Evolutionary conservation across 2,329 filamentous ascomycete genomes (phyloP), one percentile per base, ranked within the genome.

Genomic region (Bipolaris oryzae): DNA sequence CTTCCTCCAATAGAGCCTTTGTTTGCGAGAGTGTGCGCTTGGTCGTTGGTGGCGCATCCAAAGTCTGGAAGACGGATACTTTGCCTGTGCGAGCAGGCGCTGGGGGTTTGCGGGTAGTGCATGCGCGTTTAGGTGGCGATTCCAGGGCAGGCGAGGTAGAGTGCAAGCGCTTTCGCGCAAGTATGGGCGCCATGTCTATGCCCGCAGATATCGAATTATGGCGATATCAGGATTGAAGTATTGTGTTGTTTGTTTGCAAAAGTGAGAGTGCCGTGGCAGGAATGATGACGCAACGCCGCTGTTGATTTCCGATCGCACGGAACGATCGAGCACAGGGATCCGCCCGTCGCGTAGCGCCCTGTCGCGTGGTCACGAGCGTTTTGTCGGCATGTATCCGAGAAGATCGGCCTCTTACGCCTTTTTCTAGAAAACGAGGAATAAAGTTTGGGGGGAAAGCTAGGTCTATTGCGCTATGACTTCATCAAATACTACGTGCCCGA

Each of bases 161-260:
- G 35, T 82, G 84, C 63, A 86, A 67, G 58, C 87, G 84, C 77
- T 92, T 92, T 65, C 87, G 86, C 46, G 87, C 82, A 15, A 90
- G 81, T 62, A 84, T 78, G 21, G 89, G 88, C 68, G 89, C 87
- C 89, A 92, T 92, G 5, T 13, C 60, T 16, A 16, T 57, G 53
- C 55, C 57, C 25, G 4, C 13, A 25, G 2, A 3, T 21, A 4
- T 50, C 28, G 31, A 28, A 35, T 28, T 54, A 54, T 57, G 15
- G 46, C 3, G 37, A 31, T 43, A 62, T 56, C 20, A 25, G 45
- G 3, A 31, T 11, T 18, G 37, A 37, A 10, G 50, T 10, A n/a
- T 20, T 5, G 42, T 18, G 35, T 4, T 7, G 23, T 10, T 38
- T 37, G 35, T 47, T 56, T 35, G 37, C 44, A 10, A 31, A 7